Conservation (phyloP, 148 eudicot species). For the Fagopyrum tataricum region DNA sequence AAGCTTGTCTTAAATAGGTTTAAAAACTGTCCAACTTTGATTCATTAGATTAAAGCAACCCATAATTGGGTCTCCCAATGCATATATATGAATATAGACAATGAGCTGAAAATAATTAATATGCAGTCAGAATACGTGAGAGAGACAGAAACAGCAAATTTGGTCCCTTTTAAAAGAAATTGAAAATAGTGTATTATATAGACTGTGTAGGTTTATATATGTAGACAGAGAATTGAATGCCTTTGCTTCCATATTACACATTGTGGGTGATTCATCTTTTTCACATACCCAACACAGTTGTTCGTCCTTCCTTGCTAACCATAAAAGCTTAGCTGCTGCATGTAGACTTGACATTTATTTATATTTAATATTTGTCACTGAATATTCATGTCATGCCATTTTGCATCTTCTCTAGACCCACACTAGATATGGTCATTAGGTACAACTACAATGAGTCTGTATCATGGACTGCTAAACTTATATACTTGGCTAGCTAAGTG, state of each 20-base stretch:
- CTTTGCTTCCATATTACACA: background rate
- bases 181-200: background rate
- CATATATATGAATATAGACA: background rate
- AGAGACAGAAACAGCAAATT: background rate
- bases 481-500: background rate
- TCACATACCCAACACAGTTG: slow-evolving; percentile 2
- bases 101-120: background rate
- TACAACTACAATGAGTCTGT: no score
- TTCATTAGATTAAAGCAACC: no score
- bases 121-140: slow-evolving; percentile 2
- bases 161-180: background rate
- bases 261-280: slow-evolving; percentile 1
- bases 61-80: background rate
- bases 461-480: background rate
- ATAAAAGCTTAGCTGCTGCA: background rate
- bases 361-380: no score
- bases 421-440: no score
- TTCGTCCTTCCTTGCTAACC: background rate
- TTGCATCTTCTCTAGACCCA: slow-evolving; percentile 3
- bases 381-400: no score
- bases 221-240: slow-evolving; percentile 11
- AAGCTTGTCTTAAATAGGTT: no score
- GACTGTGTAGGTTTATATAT: background rate
- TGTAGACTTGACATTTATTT: no score
- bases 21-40: no score